A percentile compares a stretch with the other conserved stretches of the same genome.
Evolutionary conservation across 257 asterid genomes (phyloP).

Genomic region (Parsonsia alboflavescens): DNA sequence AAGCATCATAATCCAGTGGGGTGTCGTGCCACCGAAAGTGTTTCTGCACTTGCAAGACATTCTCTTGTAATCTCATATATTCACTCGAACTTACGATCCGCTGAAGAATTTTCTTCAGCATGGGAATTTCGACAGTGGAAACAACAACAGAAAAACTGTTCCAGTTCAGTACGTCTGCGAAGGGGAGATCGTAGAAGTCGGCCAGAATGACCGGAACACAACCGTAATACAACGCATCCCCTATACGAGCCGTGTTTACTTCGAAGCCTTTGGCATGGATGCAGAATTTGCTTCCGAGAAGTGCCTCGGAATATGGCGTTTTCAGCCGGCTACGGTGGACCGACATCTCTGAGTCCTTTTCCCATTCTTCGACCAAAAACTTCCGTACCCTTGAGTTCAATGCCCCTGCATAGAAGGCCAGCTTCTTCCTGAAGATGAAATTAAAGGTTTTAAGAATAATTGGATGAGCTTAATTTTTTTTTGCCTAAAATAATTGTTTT

Average conservation of each 20-base stretch:
- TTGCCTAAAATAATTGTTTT: no score
- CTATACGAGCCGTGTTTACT: slow-evolving; percentile 82
- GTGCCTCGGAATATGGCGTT: slow-evolving; percentile 77
- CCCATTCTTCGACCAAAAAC: slow-evolving; percentile 41
- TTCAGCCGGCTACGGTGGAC: slow-evolving; percentile 57
- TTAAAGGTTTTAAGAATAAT: no score
- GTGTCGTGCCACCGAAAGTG: slow-evolving; percentile 67
- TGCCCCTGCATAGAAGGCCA: slow-evolving; percentile 85
- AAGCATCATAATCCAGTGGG: slow-evolving; percentile 60
- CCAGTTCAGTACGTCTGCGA: slow-evolving; percentile 67
- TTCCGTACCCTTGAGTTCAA: slow-evolving; percentile 70
- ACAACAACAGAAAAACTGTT: slow-evolving; percentile 54
- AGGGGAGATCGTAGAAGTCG: slow-evolving; percentile 84
- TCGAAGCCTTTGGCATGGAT: slow-evolving; percentile 91
- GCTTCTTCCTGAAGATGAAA: slow-evolving; percentile 56
- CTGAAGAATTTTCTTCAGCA: slow-evolving; percentile 48
- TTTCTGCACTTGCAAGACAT: slow-evolving; percentile 56
- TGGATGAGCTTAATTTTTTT: no score
- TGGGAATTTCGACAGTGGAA: slow-evolving; percentile 48
- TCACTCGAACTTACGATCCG: slow-evolving; percentile 15
- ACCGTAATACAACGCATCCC: slow-evolving; percentile 75
- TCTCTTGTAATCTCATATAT: slow-evolving; percentile 52
- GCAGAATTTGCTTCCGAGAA: slow-evolving; percentile 75
- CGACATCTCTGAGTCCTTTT: slow-evolving; percentile 47
- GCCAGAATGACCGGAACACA: slow-evolving; percentile 87